A percentile compares a stretch with the other conserved stretches of the same genome.
phyloP scores from a whole-genome alignment of 2,329 filamentous ascomycete species.

The Zymoseptoria passerinii region DNA sequence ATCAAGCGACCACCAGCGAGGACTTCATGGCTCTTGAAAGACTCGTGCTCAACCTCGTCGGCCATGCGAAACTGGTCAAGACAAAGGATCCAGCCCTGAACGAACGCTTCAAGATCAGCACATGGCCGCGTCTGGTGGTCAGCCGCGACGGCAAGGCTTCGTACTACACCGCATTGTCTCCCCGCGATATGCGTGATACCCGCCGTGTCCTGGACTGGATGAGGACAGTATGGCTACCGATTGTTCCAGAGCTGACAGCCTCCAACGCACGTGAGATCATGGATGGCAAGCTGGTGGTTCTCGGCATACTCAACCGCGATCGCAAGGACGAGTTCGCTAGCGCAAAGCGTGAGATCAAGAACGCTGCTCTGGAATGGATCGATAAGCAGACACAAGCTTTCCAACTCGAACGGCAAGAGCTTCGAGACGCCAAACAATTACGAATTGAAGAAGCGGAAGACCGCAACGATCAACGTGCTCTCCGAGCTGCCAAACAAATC shows the following conservation, averaged over 20 bases:
- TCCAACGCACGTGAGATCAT: constrained; percentile 91
- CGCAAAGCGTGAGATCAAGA: constrained; percentile 85
- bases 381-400: constrained; percentile 89
- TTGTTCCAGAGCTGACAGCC: constrained; percentile 87
- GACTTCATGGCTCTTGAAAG: constrained; percentile 85
- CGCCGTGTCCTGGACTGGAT: constrained; percentile 81
- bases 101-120: constrained; percentile 86
- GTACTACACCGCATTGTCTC: constrained; percentile 81
- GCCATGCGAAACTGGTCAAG: constrained; percentile 86
- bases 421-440: constrained; percentile 88
- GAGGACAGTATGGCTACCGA: constrained; percentile 90
- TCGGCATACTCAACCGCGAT: constrained; percentile 76
- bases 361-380: constrained; percentile 94
- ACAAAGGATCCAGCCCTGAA: constrained; percentile 69
- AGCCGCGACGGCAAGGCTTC: constrained; percentile 80
- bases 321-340: constrained; percentile 69
- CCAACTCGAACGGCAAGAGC: constrained; percentile 84
- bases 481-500: constrained; percentile 82
- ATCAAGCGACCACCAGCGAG: constrained; percentile 85
- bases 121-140: constrained; percentile 89
- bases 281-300: constrained; percentile 87
- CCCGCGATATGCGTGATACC: constrained; percentile 85
- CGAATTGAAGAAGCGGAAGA: constrained; percentile 95
- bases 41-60: constrained; percentile 78
- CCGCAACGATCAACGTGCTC: constrained; percentile 76